Evolutionary conservation across 306 rosid genomes (phyloP), one percentile per base, ranked within the genome.

Genomic region (apple (Malus domestica)): DNA sequence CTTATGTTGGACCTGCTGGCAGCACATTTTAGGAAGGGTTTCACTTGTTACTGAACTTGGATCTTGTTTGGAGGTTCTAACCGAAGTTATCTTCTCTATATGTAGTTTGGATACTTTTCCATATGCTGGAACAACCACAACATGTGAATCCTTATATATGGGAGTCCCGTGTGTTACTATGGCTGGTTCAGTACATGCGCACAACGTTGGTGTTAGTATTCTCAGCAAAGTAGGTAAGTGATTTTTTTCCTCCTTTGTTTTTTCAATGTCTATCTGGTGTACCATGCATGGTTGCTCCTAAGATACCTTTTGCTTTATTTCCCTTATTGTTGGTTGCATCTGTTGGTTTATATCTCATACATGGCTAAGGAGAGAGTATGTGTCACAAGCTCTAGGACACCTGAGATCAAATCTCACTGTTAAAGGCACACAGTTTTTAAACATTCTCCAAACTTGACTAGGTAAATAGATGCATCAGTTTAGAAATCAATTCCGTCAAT

Each of bases 151-250:
- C 72, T 83, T 95, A 74, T 95, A 88, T 89, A 95, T 95, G 99
- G 99, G 99, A 65, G 99, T 95, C 76, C 99, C 99, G 22, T 95
- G 99, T 85, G 91, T 95, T 75, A 92, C 96, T 59, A 95, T 95
- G 99, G 96, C 91, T 68, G 99, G 99, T 76, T 89, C 99, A 22
- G 93, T 89, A 52, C 99, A 95, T 76, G 99, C 99, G 45, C 99
- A 95, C 85, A 95, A 95, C 81, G 99, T 95, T 80, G 99, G 99
- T 18, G 99, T 92, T 81, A 95, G 99, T 87, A 97, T 95, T 82
- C 93, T 95, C 78, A 83, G 88, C 88, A 90, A 78, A n/a, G 97
- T 95, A 83, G 99, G 99, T 92, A 81, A 85, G 97, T 33, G 79
- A 59, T 67, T 58, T 7, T 75, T 33, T 38, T 72, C 73, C 2